Base-by-base conservation (phyloP, 441 rosid species). In the Eruca vesicaria region DNA sequence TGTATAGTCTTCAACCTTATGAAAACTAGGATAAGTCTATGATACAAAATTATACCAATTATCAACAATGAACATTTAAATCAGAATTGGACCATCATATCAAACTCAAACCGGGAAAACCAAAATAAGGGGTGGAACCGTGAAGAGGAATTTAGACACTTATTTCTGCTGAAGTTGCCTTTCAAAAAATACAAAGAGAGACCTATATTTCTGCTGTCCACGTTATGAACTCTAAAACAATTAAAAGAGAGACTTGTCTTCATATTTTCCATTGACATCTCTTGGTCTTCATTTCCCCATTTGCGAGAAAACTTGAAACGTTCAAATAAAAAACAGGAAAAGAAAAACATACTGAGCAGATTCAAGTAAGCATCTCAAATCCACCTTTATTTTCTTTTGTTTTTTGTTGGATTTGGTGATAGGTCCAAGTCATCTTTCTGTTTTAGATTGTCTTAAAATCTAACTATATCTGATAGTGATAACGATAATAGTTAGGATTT, bases 221-320 rank as follows among this genome's bases (percentile, higher is more conserved):
- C 67, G 41, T 38, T 36, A 29, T 29, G 29, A 55, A 20, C 55
- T 50, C 50, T 41, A 41, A 18, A 18, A 50, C 56, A 50, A 50
- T 18, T 50, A 50, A 55, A 55, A 21, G 15, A 55, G 1, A 20
- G 50, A 20, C n/a, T 53, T 14, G 50, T 41, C 59, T 53, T 21
- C 15, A 45, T 72, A 56, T 70, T 56, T 70, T 57, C 56, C 32
- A 23, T 16, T 63, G 33, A 16, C 69, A 53, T 52, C 55, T 72
- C 23, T 55, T 72, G 56, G 59, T 64, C 70, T 55, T 64, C 76
- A 69, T 16, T n/a, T 58, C 20, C 19, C 29, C 43, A 71, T 31
- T 10, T 58, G 14, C 9, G n/a, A 41, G 60, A 12, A 56, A 20
- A n/a, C 2, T 16, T 16, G 33, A 33, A 12, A 53, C 7, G 3